phyloP scores from a whole-genome alignment of 148 eudicot genomes.

The Polygonum aviculare region DNA sequence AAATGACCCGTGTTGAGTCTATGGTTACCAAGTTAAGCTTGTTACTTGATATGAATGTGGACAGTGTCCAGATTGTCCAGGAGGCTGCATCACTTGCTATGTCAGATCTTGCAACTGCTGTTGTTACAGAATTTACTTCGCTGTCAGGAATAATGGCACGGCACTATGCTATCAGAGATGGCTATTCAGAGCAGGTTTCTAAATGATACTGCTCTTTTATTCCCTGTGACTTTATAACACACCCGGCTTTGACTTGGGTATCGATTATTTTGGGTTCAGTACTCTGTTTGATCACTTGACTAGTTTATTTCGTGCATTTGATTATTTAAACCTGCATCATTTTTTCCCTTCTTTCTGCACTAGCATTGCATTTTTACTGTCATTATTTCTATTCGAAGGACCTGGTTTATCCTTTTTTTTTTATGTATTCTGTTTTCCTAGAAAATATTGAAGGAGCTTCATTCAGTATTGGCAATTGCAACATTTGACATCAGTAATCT shows the following conservation, averaged over 20 bases:
- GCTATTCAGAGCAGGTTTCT: constrained; percentile 79
- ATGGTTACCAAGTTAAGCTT: constrained; percentile 47
- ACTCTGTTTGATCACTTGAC: not conserved
- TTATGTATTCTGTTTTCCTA: no score
- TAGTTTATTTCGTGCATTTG: not conserved
- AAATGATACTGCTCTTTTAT: not conserved
- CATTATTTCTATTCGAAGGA: not conserved
- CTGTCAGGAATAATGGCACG: constrained; percentile 92
- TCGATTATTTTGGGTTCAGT: not conserved
- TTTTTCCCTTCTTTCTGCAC: not conserved
- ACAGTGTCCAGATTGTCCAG: constrained; percentile 37
- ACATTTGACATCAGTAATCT: not conserved
- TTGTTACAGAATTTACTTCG: constrained; percentile 91
- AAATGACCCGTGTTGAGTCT: constrained; percentile 67
- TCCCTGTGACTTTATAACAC: not conserved
- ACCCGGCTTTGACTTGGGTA: not conserved
- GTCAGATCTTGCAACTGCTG: constrained; percentile 97
- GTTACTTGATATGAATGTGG: constrained; percentile 41
- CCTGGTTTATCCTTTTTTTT: not conserved
- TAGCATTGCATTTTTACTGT: not conserved
- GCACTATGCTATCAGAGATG: constrained; percentile 94
- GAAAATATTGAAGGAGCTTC: not conserved
- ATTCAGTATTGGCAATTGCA: not conserved
- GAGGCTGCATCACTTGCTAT: constrained; percentile 89
- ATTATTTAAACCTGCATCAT: not conserved